Evolutionary conservation across 106 monocot species (phyloP).

Genomic region (Allium cepa): DNA sequence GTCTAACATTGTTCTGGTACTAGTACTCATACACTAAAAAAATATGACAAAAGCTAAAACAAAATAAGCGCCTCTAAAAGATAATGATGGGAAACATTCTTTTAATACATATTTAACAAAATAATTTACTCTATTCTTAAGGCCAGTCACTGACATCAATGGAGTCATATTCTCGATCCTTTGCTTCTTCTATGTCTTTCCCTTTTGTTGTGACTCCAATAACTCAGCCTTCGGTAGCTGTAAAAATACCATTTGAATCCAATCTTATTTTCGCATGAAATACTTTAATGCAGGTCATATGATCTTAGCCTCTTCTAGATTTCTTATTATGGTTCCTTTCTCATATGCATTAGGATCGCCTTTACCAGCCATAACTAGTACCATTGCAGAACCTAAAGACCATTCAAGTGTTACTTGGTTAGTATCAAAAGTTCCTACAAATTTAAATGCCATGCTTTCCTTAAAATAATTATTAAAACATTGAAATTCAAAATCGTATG

Average conservation of each 20-base stretch:
- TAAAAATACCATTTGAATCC: conserved; percentile 55
- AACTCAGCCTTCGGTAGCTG: conserved; percentile 68
- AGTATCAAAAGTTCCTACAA: too few species aligned
- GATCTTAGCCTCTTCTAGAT: conserved; percentile 72
- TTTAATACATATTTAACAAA: too few species aligned
- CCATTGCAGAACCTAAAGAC: conserved; percentile 81
- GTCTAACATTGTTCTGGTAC: too few species aligned
- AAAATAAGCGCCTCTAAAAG: too few species aligned
- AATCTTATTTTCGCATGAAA: conserved; percentile 80
- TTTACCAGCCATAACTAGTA: conserved; percentile 80
- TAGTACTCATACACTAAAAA: too few species aligned
- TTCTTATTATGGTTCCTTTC: conserved; percentile 71
- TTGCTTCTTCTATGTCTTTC: conserved; percentile 65
- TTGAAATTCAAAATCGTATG: too few species aligned
- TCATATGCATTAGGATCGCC: conserved; percentile 81
- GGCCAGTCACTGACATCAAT: conserved; percentile 72
- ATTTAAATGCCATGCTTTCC: too few species aligned
- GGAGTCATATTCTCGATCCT: conserved; percentile 60
- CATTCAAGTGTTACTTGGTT: conserved; percentile 48
- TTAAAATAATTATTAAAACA: too few species aligned
- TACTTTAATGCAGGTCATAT: conserved; percentile 58
- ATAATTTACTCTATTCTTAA: conserved; percentile 23
- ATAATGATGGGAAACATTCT: too few species aligned
- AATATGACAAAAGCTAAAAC: too few species aligned
- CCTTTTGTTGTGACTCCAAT: conserved; percentile 78